Evolutionary conservation across 2,329 filamentous ascomycete genomes (phyloP), one percentile per base, ranked within the genome.

Genomic region (Hirsutella thompsonii): DNA sequence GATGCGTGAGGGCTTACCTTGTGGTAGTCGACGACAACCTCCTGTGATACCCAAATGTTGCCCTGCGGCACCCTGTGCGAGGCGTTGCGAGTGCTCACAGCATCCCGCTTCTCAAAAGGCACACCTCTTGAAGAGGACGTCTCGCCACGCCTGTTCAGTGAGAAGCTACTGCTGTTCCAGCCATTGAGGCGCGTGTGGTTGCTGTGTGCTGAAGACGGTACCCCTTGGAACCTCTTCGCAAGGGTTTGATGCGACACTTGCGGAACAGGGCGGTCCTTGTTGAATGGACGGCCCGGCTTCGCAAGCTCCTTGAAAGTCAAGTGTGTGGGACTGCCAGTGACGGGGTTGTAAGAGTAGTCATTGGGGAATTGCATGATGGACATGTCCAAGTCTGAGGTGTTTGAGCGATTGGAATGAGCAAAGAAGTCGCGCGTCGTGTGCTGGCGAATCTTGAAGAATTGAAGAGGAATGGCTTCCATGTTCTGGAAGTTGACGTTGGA

Each of bases 371-470:
- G 30, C 26, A 35, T 14, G 8, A 23, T n/a, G 13, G 8, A 8
- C 18, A 18, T 16, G 29, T 37, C n/a, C 2, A 8, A 10, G 18
- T 26, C 5, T 3, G 80, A 66, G 26, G 69, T 68, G 42, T 72
- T 69, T 1, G 70, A 68, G 49, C 84, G 83, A 2, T 68, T 69
- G 5, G 73, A 66, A 36, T 77, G 69, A 47, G 76, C 72, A 1
- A 40, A 32, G 4, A 44, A 47, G 14, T 42, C 44, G 19, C 68
- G 63, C 48, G 77, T 72, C 0, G 74, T 68, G 45, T 80, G 70
- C 56, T 85, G 81, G 42, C 79, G 77, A 9, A 73, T 64, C 48
- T 74, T 78, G 62, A 84, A 83, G 47, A 84, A 76, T 36, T 62
- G 70, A 23, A 83, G 61, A 0, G 81, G 78, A 2, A 72, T 66